Evolutionary conservation across 257 asterid species (phyloP), one percentile per base, ranked within the genome.

Genomic region (Solanum chilense): DNA sequence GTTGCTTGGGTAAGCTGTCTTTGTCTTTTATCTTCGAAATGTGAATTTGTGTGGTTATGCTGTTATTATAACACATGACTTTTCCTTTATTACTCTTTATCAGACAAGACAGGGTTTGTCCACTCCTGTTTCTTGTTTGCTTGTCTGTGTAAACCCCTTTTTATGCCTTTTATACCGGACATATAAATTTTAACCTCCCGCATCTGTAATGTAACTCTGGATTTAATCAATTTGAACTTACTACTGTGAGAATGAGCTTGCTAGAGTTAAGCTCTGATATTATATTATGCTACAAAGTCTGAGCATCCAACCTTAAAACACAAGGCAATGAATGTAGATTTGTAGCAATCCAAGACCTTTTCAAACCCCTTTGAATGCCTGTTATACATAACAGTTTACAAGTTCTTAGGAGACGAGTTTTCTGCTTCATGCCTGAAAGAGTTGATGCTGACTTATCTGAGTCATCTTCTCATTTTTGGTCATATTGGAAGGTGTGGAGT

Each of bases 1-100:
- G 98, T 94, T 81, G 85, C 90, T 44, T 95, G 98, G 98, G 98
- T 95, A 90, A 90, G 70, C 31, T 81, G 8, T 81, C 88, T 33
- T 39, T 18, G 56, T 73, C 49, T 83, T 75, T 82, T 39, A 73
- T 87, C 73, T 70, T 70, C 18, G 25, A 18, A 27, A 23, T 58
- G 58, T 52, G 15, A 5, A 31, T 60, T 23, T 71, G 39, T 47
- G 81, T 12, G 29, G 74, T 27, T 76, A 23, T 78, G 15, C 29
- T 80, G 84, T 80, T 45, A 81, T 80, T 45, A 81, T 49, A 29
- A 29, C 18, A 31, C 42, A 81, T 20, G 85, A 9, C 11, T 81
- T 74, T 39, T 21, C 52, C 31, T 39, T 39, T 12, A 74, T 74
- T 74, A 39, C 82, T 0, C 39, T 73, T 73, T 73, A 37, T 37